A percentile compares a stretch with the other conserved stretches of the same genome.
These are phyloP conservation scores for Logfia minima DNA, from an alignment of 129 eudicot genomes.

Conservation along the genomic window DNA sequence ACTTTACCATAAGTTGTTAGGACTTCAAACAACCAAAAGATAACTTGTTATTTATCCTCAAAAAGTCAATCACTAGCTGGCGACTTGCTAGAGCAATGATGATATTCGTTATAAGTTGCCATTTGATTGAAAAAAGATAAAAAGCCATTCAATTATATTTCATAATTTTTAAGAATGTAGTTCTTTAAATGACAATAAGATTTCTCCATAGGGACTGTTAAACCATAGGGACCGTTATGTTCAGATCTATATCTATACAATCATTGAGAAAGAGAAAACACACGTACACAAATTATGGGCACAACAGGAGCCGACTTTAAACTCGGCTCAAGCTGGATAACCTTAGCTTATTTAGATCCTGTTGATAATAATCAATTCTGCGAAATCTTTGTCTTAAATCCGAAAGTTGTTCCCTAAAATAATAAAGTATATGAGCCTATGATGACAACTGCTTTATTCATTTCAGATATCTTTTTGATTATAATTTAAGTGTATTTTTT, in stretches of 20 bases:
- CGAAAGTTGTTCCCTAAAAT: slow-evolving; percentile 27
- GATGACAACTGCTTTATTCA: slow-evolving; percentile 8
- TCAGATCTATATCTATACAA: slow-evolving; percentile 4
- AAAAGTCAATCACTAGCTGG: neutral
- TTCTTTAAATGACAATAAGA: too few relatives aligned
- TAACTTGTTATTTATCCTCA: too few relatives aligned
- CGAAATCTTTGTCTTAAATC: slow-evolving; percentile 41
- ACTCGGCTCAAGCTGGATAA: slow-evolving; percentile 33
- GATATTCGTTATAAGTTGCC: neutral
- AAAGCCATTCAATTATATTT: too few relatives aligned
- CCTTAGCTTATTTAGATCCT: slow-evolving; percentile 18
- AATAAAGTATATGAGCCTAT: slow-evolving; percentile 8
- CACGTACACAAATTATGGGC: slow-evolving; percentile 22
- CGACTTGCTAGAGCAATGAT: neutral
- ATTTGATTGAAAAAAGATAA: neutral
- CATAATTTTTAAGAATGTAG: too few relatives aligned
- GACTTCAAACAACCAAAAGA: too few relatives aligned
- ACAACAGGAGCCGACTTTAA: slow-evolving; percentile 20
- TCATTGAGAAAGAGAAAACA: neutral
- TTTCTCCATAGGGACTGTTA: neutral
- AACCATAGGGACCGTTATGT: neutral
- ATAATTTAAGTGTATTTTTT: neutral
- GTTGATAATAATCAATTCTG: slow-evolving; percentile 11
- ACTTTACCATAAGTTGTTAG: too few relatives aligned
- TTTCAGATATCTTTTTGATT: slow-evolving; percentile 18